A percentile compares a stretch with the other conserved stretches of the same genome.
These are phyloP conservation scores for Pleurozium schreberi DNA, from an alignment of 225 moss, liverwort and hornwort genomes.

Conservation along the genomic window DNA sequence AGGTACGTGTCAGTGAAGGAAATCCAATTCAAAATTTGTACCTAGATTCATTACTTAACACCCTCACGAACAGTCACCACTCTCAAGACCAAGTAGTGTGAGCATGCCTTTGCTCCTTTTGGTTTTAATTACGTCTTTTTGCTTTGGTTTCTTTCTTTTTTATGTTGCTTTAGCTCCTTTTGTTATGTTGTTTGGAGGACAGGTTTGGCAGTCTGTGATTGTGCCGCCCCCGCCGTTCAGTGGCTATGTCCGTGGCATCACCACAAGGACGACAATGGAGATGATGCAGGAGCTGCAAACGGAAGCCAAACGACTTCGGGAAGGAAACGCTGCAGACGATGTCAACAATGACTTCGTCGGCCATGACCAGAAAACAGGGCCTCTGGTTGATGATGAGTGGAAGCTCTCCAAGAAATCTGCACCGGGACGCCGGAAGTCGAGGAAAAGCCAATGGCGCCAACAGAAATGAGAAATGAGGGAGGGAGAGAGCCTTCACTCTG, in stretches of 20 bases:
- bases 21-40: not conserved
- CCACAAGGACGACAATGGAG: constrained; percentile 44
- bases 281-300: constrained; percentile 73
- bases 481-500: not conserved
- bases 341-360: not conserved
- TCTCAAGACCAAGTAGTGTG: not conserved
- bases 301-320: constrained; percentile 78
- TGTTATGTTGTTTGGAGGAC: not conserved
- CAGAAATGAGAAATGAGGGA: constrained; percentile 5
- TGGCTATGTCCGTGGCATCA: constrained; percentile 73
- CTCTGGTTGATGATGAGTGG: not conserved
- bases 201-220: constrained; percentile 72
- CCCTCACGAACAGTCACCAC: too few species aligned
- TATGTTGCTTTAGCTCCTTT: too few species aligned
- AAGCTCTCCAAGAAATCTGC: constrained; percentile 13
- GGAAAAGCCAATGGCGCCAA: constrained; percentile 37
- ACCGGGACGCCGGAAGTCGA: constrained; percentile 21
- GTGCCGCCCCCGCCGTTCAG: constrained; percentile 71
- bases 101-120: not conserved
- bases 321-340: not conserved
- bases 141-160: too few species aligned
- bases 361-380: not conserved
- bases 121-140: too few species aligned
- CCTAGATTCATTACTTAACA: not conserved
- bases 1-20: not conserved